Evolutionary conservation across 768 basidiomycete genomes (phyloP).

Genomic region (Kwoniella dejecticola): DNA sequence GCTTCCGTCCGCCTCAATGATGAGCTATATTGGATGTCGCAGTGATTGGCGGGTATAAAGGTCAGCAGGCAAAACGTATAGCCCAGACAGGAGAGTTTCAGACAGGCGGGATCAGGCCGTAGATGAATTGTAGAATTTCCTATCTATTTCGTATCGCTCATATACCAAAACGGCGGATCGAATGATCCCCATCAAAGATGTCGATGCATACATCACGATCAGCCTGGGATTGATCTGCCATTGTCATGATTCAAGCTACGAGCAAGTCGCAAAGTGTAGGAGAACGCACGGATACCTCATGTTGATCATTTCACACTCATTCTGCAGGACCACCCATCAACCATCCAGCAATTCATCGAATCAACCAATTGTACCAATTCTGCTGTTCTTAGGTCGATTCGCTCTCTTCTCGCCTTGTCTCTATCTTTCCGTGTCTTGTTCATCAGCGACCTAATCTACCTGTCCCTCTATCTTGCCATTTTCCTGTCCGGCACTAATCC

Average conservation of each 20-base stretch:
- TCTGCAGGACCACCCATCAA: not conserved
- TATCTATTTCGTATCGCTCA: not conserved
- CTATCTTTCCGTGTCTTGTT: too few relatives aligned
- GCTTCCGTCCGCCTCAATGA: slow-evolving; percentile 53
- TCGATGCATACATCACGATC: not conserved
- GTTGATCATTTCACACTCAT: slow-evolving; percentile 1
- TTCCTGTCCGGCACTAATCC: too few relatives aligned
- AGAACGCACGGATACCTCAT: not conserved
- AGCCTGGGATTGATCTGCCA: not conserved
- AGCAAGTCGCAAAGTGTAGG: not conserved
- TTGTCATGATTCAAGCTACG: too few relatives aligned
- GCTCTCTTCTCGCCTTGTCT: too few relatives aligned
- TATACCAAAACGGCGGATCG: not conserved
- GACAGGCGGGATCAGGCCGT: not conserved
- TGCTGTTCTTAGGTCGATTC: not conserved
- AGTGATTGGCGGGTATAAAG: not conserved
- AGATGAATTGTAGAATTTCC: not conserved
- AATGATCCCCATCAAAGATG: not conserved
- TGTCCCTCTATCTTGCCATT: too few relatives aligned
- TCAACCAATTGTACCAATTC: not conserved
- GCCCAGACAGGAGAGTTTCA: not conserved
- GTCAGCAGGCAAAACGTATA: too few relatives aligned
- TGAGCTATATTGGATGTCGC: not conserved
- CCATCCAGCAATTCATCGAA: too few relatives aligned
- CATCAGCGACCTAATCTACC: too few relatives aligned